phyloP scores from a whole-genome alignment of 1,284 basidiomycete genomes.

The Boletus mariae region DNA sequence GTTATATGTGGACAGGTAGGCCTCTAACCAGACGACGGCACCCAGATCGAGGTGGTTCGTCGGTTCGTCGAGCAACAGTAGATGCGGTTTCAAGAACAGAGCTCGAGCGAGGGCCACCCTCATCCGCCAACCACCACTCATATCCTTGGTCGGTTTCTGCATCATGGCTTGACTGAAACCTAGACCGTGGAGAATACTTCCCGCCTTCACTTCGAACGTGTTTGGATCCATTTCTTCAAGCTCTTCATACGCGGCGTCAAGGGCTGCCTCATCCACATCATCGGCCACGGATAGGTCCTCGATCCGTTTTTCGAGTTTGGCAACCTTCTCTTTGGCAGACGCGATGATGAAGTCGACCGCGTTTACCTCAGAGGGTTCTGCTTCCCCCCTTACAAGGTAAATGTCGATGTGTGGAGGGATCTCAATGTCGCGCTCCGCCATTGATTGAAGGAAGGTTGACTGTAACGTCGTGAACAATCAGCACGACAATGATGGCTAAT shows the following conservation, averaged over 20 bases:
- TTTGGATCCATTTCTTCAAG: slow-evolving; percentile 95
- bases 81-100: slow-evolving; percentile 94
- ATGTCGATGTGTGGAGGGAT: slow-evolving; percentile 97
- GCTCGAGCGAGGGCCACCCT: slow-evolving; percentile 95
- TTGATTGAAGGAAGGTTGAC: slow-evolving; percentile 70
- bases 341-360: slow-evolving; percentile 95
- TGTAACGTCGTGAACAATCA: slow-evolving; percentile 24
- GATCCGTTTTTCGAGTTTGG: slow-evolving; percentile 91
- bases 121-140: slow-evolving; percentile 99
- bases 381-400: slow-evolving; percentile 94
- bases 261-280: slow-evolving; percentile 81
- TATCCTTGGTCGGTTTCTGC: slow-evolving; percentile 95
- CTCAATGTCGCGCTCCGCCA: slow-evolving; percentile 90
- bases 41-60: slow-evolving; percentile 93
- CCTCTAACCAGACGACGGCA: slow-evolving; percentile 98
- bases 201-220: slow-evolving; percentile 96
- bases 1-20: slow-evolving; percentile 96
- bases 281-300: slow-evolving; percentile 92
- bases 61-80: slow-evolving; percentile 87
- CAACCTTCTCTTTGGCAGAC: slow-evolving; percentile 92
- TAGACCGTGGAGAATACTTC: slow-evolving; percentile 93
- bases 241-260: slow-evolving; percentile 90
- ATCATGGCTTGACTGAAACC: slow-evolving; percentile 93
- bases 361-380: slow-evolving; percentile 94
- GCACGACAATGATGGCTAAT: slow-evolving; percentile 6